A percentile compares a stretch with the other conserved stretches of the same genome.
These are phyloP conservation scores for Tricholomella constricta DNA, from an alignment of 768 basidiomycete genomes.

Conservation along the genomic window DNA sequence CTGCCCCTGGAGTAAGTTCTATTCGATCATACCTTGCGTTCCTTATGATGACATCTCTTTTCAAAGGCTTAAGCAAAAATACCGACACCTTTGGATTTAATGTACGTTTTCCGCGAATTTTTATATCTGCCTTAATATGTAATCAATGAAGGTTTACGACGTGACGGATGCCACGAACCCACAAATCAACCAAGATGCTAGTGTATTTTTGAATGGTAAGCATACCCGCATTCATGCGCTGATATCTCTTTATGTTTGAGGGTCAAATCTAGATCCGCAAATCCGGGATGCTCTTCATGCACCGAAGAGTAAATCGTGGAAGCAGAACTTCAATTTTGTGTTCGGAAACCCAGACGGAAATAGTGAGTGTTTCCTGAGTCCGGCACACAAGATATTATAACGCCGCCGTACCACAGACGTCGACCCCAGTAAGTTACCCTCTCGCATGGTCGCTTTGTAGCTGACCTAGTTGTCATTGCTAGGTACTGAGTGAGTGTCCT, in stretches of 20 bases:
- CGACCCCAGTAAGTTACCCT: conserved; percentile 37
- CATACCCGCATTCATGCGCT: not conserved
- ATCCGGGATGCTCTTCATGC: conserved; percentile 69
- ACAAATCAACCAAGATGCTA: conserved; percentile 48
- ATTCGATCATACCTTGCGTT: not conserved
- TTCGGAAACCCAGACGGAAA: conserved; percentile 35
- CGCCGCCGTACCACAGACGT: conserved; percentile 20
- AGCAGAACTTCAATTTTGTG: conserved; percentile 35
- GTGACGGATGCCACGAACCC: conserved; percentile 59
- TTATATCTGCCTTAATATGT: not conserved
- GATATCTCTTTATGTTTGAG: not conserved
- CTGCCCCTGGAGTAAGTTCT: conserved; percentile 51
- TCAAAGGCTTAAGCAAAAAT: conserved; percentile 28
- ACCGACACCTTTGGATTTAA: conserved; percentile 40
- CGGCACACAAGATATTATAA: not conserved
- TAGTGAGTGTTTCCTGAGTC: conserved; percentile 23
- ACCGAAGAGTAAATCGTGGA: conserved; percentile 58
- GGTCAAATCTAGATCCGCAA: conserved; percentile 42
- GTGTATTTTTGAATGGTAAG: conserved; percentile 65
- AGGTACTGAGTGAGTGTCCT: conserved; percentile 37
- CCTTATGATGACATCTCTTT: not conserved
- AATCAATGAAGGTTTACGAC: conserved; percentile 47
- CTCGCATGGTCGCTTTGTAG: not conserved
- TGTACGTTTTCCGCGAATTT: conserved; percentile 19
- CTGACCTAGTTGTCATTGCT: not conserved